Evolutionary conservation across 1,284 basidiomycete genomes (phyloP).

Genomic region (Moesziomyces globuligerus): DNA sequence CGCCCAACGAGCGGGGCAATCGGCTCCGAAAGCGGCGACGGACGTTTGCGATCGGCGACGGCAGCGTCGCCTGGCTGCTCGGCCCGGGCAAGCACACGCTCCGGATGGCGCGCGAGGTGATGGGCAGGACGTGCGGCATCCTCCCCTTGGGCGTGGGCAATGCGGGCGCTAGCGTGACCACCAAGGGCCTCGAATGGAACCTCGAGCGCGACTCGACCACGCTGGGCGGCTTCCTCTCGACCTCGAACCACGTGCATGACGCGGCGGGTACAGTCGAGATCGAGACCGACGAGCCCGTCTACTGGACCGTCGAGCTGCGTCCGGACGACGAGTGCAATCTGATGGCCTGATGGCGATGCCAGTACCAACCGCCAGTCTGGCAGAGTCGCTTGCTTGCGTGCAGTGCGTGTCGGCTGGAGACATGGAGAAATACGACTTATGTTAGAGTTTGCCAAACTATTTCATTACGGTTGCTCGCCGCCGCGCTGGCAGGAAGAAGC

Average conservation of each 20-base stretch:
- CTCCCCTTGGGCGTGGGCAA: slow-evolving; percentile 78
- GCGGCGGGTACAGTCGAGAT: slow-evolving; percentile 74
- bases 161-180: slow-evolving; percentile 78
- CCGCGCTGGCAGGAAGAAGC: no score
- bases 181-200: slow-evolving; percentile 89
- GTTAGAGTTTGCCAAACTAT: no score
- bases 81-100: slow-evolving; percentile 81
- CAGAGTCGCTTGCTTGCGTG: no score
- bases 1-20: slow-evolving; percentile 14
- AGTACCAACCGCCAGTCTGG: no score
- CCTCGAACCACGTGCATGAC: slow-evolving; percentile 81
- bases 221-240: slow-evolving; percentile 74
- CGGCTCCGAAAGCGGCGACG: slow-evolving; percentile 71
- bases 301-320: slow-evolving; percentile 81
- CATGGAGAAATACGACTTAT: no score
- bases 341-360: background rate
- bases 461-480: no score
- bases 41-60: slow-evolving; percentile 83
- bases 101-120: slow-evolving; percentile 75
- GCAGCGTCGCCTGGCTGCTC: slow-evolving; percentile 88
- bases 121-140: slow-evolving; percentile 91
- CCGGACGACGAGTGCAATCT: slow-evolving; percentile 26
- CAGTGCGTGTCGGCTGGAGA: no score
- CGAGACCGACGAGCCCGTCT: slow-evolving; percentile 81
- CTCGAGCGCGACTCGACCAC: slow-evolving; percentile 68